Base-by-base conservation (phyloP, 768 basidiomycete species). In the Lentinula detonsa region DNA sequence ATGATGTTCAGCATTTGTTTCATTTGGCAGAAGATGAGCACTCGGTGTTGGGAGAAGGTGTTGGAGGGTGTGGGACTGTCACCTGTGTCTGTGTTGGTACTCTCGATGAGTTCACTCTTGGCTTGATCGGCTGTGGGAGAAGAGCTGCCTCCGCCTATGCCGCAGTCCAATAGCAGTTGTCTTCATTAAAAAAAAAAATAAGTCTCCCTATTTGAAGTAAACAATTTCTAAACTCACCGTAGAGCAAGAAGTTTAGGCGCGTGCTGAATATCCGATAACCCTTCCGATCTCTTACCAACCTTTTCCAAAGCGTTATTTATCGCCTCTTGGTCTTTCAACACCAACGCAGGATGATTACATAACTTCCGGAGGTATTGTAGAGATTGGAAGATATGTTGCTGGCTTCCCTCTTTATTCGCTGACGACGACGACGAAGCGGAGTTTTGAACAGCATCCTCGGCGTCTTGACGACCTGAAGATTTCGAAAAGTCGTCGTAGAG, bases 1-100 rank as follows among this genome's bases (percentile, higher is more conserved):
- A 99, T 95, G 70, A 98, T 90, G 71, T 99, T 93, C 54, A 99
- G 82, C 97, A 98, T 99, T 71, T 93, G 91, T 72, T 98, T 97
- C 85, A 98, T 93, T 76, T 99, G 97, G 68, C 96, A 98, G 77
- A 99, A 99, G 67, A 99, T 96, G 64, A 99, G 85, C 59, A 96
- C 95, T n/a, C 97, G 92, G 70, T 99, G 97, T 66, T 96, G 95
- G 21, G 96, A 91, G 70, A 95, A 90, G 28, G 83, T 70, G 1
- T 80, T 83, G 45, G 76, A 78, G 28, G 37, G 11, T 7, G n/a
- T 46, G 18, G 18, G 6, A 8, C 75, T 69, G n/a, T 81, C n/a
- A n/a, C n/a, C 50, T 0, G 76, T 60, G 3, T 74, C 81, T 11
- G 83, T 73, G 49, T 84, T 76, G 0, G 82, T 76, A 0, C 82